phyloP scores from a whole-genome alignment of 208 protist species.

The Naegleria lovaniensis region DNA sequence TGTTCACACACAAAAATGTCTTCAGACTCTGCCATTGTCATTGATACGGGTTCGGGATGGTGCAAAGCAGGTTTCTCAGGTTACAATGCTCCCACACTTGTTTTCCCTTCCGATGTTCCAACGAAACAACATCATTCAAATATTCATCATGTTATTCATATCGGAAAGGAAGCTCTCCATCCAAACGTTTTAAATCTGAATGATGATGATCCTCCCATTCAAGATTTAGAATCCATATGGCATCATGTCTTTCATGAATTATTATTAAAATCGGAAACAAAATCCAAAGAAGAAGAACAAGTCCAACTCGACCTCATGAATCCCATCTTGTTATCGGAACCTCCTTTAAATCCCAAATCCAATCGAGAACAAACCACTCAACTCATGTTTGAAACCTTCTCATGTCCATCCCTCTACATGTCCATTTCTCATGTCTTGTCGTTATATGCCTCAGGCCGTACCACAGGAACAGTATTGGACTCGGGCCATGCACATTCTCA shows the following conservation, averaged over 20 bases:
- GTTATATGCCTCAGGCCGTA: conserved; percentile 81
- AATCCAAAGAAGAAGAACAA: no score
- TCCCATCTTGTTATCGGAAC: conserved; percentile 47
- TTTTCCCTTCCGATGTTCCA: not conserved
- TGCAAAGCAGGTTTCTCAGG: conserved; percentile 4
- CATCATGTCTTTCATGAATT: no score
- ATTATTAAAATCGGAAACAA: no score
- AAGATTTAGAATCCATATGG: no score
- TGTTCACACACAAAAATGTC: no score
- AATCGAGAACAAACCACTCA: conserved; percentile 75
- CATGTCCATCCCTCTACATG: no score
- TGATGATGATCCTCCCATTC: not conserved
- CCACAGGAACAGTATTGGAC: conserved; percentile 84
- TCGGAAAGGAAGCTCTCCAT: no score
- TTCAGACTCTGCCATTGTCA: not conserved
- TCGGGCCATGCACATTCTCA: conserved; percentile 70
- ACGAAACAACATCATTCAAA: no score
- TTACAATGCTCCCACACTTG: not conserved
- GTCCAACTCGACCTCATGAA: no score
- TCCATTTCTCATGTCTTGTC: no score
- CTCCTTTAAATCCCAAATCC: conserved; percentile 56
- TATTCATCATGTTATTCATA: no score
- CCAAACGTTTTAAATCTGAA: no score
- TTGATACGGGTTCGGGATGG: not conserved
- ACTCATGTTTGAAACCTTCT: conserved; percentile 63